Conservation (phyloP, 2,329 filamentous ascomycete species). For the Calonectria montana region DNA sequence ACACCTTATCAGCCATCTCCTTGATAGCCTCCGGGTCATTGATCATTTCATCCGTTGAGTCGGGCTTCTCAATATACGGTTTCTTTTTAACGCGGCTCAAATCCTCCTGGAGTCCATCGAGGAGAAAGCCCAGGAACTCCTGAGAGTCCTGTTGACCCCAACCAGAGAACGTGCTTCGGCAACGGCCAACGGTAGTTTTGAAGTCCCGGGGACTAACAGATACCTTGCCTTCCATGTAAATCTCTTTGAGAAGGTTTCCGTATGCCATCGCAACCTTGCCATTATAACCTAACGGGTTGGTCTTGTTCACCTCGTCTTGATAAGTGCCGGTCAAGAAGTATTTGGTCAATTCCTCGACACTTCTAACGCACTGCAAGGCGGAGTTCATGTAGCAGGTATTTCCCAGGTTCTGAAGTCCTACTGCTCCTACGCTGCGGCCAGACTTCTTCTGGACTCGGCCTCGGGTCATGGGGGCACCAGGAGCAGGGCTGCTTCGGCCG, state of each 20-base stretch:
- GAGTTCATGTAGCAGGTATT: constrained; percentile 99
- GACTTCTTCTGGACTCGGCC: constrained; percentile 77
- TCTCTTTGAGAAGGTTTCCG: constrained; percentile 77
- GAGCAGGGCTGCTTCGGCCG: constrained; percentile 75
- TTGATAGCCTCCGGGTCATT: constrained; percentile 82
- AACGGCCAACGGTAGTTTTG: constrained; percentile 83
- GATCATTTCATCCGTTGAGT: constrained; percentile 97
- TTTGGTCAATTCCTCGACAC: constrained; percentile 90
- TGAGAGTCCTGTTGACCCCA: constrained; percentile 98
- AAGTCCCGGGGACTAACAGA: constrained; percentile 84
- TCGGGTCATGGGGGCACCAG: constrained; percentile 72
- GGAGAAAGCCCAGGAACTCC: constrained; percentile 93
- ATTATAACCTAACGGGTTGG: constrained; percentile 86
- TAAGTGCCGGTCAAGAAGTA: constrained; percentile 86
- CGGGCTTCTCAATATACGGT: constrained; percentile 96
- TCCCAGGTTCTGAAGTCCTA: constrained; percentile 89
- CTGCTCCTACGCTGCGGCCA: constrained; percentile 78
- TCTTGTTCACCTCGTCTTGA: constrained; percentile 83
- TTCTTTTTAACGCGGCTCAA: constrained; percentile 94
- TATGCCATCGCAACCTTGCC: constrained; percentile 91
- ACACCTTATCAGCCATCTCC: constrained; percentile 87
- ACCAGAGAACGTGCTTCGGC: constrained; percentile 88
- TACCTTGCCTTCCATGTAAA: constrained; percentile 78
- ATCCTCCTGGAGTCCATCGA: constrained; percentile 95
- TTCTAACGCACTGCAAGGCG: constrained; percentile 92